Evolutionary conservation across 805 yeast species (phyloP), one percentile per base, ranked within the genome.

Genomic region (Yarrowia deformans): DNA sequence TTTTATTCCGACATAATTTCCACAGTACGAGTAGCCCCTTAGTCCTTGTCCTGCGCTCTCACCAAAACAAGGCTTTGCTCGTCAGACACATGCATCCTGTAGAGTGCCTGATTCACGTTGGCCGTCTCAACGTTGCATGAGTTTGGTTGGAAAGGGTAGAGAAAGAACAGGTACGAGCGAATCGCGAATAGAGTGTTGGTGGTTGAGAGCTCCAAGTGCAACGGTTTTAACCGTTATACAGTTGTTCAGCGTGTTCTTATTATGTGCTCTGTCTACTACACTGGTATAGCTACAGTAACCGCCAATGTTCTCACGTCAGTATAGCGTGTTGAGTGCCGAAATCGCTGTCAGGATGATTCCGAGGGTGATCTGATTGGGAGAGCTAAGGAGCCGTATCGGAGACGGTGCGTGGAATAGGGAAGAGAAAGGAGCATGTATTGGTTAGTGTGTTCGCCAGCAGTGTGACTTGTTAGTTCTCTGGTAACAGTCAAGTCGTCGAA

Each of bases 291-390:
- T n/a, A 23, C 29, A 23, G 29, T 4, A 23, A 23, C 29, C 29
- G 4, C 29, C 29, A 23, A 23, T 23, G 29, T 23, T 23, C 29
- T 23, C 29, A 23, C n/a, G n/a, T n/a, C n/a, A n/a, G n/a, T n/a
- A n/a, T 2, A 40, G 43, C 18, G 6, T 14, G 16, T 1, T 16
- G 8, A 3, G 6, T n/a, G 13, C 3, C 43, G 6, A 7, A 9
- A 13, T 9, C 16, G 40, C 7, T 13, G 19, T 8, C 10, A 9
- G 48, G 48, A 46, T 46, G 50, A 46, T 46, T 46, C 50, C 12
- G 50, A 23, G 13, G 34, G 34, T 23, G 34, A 46, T 46, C 50
- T 46, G 50, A 46, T 46, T 46, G 50, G 48, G 34, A 12, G 16
- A 19, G 50, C 13, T 13, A 12, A 46, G 29, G 12, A 23, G 50